These are phyloP conservation scores for Alternaria infectoria DNA, from an alignment of 2,329 filamentous ascomycete species.

Conservation along the genomic window DNA sequence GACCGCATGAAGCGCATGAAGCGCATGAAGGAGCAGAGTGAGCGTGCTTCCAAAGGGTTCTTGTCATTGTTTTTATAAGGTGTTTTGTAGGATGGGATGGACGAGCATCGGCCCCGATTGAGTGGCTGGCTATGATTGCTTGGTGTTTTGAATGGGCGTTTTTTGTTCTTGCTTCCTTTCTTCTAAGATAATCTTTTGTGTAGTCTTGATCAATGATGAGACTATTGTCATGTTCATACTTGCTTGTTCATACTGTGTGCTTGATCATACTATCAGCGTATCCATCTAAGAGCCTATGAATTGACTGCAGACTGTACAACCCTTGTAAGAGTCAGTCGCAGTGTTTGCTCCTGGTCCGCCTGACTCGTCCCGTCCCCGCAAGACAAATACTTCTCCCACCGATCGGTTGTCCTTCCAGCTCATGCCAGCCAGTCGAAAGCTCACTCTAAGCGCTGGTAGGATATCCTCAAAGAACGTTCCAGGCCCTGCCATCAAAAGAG, in stretches of 20 bases:
- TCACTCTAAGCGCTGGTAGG: neutral
- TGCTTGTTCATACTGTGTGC: neutral
- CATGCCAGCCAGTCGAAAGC: neutral
- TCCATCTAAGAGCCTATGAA: neutral
- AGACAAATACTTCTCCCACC: neutral
- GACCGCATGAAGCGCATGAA: constrained; percentile 1
- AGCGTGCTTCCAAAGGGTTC: neutral
- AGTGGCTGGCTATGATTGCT: neutral
- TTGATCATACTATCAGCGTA: neutral
- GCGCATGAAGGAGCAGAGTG: neutral
- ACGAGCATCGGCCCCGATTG: neutral
- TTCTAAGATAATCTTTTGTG: neutral
- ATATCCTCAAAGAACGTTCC: neutral
- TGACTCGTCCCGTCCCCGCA: neutral
- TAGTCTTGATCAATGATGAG: neutral
- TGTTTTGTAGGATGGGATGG: neutral
- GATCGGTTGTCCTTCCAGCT: rapidly evolving
- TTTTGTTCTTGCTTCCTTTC: neutral
- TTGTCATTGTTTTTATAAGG: neutral
- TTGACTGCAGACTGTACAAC: neutral
- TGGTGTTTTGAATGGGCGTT: neutral
- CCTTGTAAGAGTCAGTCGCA: neutral
- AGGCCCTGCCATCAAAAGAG: neutral
- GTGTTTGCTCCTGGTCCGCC: neutral
- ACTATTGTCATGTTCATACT: neutral